A percentile compares a stretch with the other conserved stretches of the same genome.
phyloP scores from a whole-genome alignment of 228 moss, liverwort and hornwort genomes.

The Sphagnum magellanicum region DNA sequence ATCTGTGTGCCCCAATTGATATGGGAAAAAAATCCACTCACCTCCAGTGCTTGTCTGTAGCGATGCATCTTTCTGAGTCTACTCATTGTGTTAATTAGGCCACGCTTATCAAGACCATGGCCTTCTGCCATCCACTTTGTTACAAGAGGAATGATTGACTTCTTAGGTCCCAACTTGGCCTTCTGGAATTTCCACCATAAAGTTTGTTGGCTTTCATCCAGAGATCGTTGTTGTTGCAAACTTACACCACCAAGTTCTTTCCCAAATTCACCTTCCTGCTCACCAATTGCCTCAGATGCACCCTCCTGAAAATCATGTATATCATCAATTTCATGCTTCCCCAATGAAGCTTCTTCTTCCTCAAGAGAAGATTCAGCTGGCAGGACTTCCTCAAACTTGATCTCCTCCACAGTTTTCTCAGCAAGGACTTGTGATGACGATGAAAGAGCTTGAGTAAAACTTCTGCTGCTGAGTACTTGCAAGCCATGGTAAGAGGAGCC shows the following conservation, averaged over 20 bases:
- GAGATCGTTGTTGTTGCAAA: not conserved
- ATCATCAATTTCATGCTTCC: not conserved
- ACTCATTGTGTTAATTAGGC: not conserved
- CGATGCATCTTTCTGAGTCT: conserved; percentile 10
- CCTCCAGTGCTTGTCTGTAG: conserved; percentile 13
- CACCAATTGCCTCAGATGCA: not conserved
- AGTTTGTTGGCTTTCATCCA: not conserved
- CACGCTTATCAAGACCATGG: conserved; percentile 4
- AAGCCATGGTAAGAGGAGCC: not conserved
- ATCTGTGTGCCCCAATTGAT: not conserved
- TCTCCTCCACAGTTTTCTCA: conserved; percentile 7
- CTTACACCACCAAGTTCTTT: not conserved
- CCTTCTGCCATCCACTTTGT: conserved; percentile 9
- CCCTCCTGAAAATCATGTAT: not conserved
- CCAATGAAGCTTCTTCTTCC: not conserved
- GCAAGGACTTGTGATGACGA: conserved; percentile 7
- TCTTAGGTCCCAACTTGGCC: conserved; percentile 2
- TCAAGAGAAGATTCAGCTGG: not conserved
- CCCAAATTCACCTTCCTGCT: not conserved
- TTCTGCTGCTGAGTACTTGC: not conserved
- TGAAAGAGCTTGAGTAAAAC: conserved; percentile 8
- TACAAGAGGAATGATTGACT: conserved; percentile 4
- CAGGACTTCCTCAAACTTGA: not conserved
- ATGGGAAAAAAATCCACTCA: not conserved
- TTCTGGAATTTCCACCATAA: conserved; percentile 11